These are phyloP conservation scores for Durusdinium trenchii DNA, from an alignment of 73 alveolate genomes.

Conservation along the genomic window DNA sequence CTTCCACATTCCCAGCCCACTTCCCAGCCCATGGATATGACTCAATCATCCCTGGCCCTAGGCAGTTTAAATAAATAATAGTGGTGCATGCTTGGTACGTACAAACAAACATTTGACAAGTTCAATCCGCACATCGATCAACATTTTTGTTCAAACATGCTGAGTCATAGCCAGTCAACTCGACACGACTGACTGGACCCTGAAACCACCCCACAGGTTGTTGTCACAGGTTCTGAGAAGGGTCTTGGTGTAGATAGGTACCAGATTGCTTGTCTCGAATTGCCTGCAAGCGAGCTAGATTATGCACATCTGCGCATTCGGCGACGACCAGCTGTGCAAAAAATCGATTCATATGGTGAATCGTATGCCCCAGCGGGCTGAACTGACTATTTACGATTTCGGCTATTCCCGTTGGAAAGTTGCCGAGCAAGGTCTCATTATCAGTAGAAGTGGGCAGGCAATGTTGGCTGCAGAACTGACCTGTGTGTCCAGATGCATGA, in stretches of 20 bases:
- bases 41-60: no score
- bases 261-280: not conserved
- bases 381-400: not conserved
- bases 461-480: not conserved
- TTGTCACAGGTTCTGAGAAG: no score
- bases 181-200: no score
- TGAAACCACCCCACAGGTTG: no score
- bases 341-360: slow-evolving; percentile 19
- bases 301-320: slow-evolving; percentile 20
- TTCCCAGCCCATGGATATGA: no score
- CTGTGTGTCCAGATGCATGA: not conserved
- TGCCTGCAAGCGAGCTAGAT: not conserved
- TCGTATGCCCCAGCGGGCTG: slow-evolving; percentile 22
- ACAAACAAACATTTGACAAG: no score
- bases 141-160: no score
- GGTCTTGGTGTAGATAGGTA: not conserved
- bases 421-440: not conserved
- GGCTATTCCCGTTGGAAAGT: not conserved
- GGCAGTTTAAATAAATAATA: no score
- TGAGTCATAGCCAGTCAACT: no score
- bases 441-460: not conserved
- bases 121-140: no score
- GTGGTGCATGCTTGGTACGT: no score
- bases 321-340: not conserved
- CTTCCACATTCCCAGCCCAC: no score